phyloP scores from a whole-genome alignment of 257 asterid species.

The Fraxinus quadrangulata region DNA sequence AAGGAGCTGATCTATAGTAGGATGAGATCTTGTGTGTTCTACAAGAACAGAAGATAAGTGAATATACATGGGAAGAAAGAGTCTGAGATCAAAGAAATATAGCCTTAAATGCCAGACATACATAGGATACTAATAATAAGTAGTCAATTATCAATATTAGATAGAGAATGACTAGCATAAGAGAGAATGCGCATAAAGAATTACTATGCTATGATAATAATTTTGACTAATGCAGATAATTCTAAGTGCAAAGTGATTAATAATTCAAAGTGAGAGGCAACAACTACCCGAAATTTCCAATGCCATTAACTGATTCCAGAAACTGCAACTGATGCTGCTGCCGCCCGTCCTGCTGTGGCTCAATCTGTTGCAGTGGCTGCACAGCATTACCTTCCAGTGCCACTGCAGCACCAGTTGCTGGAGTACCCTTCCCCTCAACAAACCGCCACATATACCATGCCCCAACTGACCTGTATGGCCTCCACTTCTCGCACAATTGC shows the following conservation, averaged over 20 bases:
- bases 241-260: background rate
- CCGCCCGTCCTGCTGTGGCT: conserved; percentile 53
- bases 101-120: background rate
- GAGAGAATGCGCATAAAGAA: background rate
- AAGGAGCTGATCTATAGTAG: background rate
- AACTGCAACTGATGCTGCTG: conserved; percentile 77
- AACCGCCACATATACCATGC: conserved; percentile 98
- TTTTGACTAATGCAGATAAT: conserved; percentile 13
- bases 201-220: background rate
- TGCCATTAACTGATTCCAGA: conserved; percentile 75
- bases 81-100: too few species aligned
- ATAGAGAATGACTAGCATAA: background rate
- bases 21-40: background rate
- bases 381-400: conserved; percentile 46
- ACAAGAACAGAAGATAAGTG: background rate
- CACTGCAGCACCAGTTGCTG: conserved; percentile 41
- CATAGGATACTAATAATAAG: background rate
- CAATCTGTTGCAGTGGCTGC: conserved; percentile 77
- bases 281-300: conserved; percentile 72
- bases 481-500: conserved; percentile 87
- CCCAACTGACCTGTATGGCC: conserved; percentile 90
- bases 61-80: too few species aligned
- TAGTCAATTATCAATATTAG: background rate
- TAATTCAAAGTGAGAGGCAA: conserved; percentile 14
- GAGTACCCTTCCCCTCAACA: conserved; percentile 68